Conservation (phyloP, 257 asterid species). For the Jacaranda copaia region DNA sequence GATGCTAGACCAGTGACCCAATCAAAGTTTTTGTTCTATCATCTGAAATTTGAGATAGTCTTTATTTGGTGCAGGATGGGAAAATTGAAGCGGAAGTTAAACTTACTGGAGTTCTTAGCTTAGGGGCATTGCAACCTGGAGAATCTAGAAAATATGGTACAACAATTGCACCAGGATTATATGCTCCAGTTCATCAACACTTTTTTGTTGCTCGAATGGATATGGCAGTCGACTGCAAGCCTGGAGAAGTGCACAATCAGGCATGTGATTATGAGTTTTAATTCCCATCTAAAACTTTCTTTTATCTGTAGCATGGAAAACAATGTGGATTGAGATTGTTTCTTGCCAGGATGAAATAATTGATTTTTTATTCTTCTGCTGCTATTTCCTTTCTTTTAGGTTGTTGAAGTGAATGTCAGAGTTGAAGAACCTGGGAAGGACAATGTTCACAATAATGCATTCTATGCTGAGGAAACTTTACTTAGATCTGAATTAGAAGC, state of each 20-base stretch:
- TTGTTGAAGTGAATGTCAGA: slow-evolving; percentile 91
- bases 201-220: slow-evolving; percentile 99
- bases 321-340: slow-evolving; percentile 19
- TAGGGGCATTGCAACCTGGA: slow-evolving; percentile 92
- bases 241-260: slow-evolving; percentile 96
- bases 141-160: slow-evolving; percentile 92
- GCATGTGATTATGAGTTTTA: slow-evolving; percentile 40
- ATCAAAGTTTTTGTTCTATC: not conserved
- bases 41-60: slow-evolving; percentile 24
- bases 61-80: slow-evolving; percentile 75
- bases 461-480: slow-evolving; percentile 90
- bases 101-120: slow-evolving; percentile 95
- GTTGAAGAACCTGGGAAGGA: slow-evolving; percentile 93
- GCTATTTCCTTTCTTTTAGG: slow-evolving; percentile 49
- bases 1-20: not conserved
- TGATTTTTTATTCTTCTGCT: slow-evolving; percentile 25
- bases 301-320: not conserved
- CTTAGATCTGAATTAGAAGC: slow-evolving; percentile 90
- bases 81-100: slow-evolving; percentile 98
- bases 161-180: slow-evolving; percentile 91
- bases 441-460: slow-evolving; percentile 90
- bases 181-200: slow-evolving; percentile 98
- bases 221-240: slow-evolving; percentile 93
- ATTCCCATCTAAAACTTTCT: not conserved
- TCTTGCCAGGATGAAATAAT: not conserved